These are phyloP conservation scores for Solanum gracilifrons DNA, from an alignment of 257 asterid genomes.

Conservation along the genomic window DNA sequence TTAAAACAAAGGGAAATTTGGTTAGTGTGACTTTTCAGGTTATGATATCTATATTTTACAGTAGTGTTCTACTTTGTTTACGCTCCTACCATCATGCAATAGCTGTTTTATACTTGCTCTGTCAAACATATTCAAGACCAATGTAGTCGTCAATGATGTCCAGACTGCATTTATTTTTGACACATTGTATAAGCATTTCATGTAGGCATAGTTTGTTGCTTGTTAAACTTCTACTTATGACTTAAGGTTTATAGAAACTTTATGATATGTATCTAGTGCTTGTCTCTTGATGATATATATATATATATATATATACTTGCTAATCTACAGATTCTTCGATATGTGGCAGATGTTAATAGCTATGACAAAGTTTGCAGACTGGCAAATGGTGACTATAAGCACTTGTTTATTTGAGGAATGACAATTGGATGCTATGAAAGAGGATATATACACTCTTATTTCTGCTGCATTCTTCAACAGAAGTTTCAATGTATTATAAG, in stretches of 20 bases:
- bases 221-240: neutral
- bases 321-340: neutral
- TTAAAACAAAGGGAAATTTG: neutral
- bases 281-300: neutral
- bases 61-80: neutral
- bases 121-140: neutral
- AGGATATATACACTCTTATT: neutral
- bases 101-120: neutral
- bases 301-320: neutral
- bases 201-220: neutral
- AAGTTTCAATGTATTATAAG: neutral
- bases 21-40: neutral
- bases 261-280: neutral
- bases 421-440: neutral
- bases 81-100: neutral
- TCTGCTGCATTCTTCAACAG: neutral
- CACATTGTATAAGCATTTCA: neutral
- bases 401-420: slow-evolving; percentile 41
- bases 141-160: neutral
- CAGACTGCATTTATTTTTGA: neutral
- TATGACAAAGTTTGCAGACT: slow-evolving; percentile 57
- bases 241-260: neutral
- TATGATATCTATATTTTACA: neutral
- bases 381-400: slow-evolving; percentile 69
- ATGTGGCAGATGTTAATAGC: slow-evolving; percentile 36